These are phyloP conservation scores for Tylopilus sp. DNA, from an alignment of 768 basidiomycete species.

Conservation along the genomic window DNA sequence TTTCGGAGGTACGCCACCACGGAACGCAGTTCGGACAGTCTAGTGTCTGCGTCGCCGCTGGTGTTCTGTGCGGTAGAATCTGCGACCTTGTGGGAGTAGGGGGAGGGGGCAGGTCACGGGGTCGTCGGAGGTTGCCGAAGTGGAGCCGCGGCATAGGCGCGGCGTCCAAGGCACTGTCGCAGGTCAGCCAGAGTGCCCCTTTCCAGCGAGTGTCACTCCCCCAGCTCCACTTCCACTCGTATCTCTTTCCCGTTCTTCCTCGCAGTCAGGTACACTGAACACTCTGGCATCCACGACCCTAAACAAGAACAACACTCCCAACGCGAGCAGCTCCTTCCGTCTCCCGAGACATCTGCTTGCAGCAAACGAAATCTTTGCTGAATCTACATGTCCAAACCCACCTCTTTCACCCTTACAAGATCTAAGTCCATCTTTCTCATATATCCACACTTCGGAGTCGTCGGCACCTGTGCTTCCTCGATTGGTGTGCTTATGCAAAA, in stretches of 20 bases:
- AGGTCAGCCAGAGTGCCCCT: no score
- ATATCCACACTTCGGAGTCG: slow-evolving; percentile 16
- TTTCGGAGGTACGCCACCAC: slow-evolving; percentile 81
- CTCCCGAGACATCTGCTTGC: slow-evolving; percentile 66
- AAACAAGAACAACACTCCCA: slow-evolving; percentile 4
- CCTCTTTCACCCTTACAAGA: slow-evolving; percentile 29
- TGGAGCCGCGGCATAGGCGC: no score
- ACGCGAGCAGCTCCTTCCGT: slow-evolving; percentile 35
- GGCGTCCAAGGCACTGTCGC: no score
- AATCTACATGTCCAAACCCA: slow-evolving; percentile 19
- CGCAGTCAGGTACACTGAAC: slow-evolving; percentile 35
- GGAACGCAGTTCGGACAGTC: slow-evolving; percentile 69
- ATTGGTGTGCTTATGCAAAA: slow-evolving; percentile 26
- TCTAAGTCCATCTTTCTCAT: slow-evolving; percentile 23
- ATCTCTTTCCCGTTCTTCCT: slow-evolving; percentile 50
- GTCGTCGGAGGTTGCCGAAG: no score
- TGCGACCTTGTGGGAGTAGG: no score
- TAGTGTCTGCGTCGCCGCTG: slow-evolving; percentile 52
- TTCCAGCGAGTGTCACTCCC: slow-evolving; percentile 38
- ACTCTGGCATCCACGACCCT: slow-evolving; percentile 24
- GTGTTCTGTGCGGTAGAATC: slow-evolving; percentile 43
- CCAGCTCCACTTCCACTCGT: slow-evolving; percentile 64
- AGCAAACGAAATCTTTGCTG: slow-evolving; percentile 68
- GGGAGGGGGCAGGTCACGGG: no score
- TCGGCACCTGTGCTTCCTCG: slow-evolving; percentile 20